A percentile compares a stretch with the other conserved stretches of the same genome.
These are phyloP conservation scores for Amaranthus hypochondriacus DNA, from an alignment of 148 eudicot genomes.

Conservation along the genomic window DNA sequence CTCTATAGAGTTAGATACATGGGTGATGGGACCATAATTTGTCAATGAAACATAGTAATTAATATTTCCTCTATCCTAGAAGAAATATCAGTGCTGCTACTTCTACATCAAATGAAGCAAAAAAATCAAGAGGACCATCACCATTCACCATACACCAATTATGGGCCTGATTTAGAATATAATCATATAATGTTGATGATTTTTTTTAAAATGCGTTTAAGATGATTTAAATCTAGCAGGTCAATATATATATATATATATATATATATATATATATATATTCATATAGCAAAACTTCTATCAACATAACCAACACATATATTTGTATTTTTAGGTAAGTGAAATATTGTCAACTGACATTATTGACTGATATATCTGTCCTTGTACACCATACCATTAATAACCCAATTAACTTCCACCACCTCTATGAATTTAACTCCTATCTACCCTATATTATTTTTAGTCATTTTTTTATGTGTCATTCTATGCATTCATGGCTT, in stretches of 20 bases:
- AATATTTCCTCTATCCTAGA: background rate
- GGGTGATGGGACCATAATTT: background rate
- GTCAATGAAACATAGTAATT: background rate
- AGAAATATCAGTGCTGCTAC: background rate
- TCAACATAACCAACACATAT: too few species aligned
- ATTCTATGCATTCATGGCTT: constrained; percentile 14
- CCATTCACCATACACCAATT: too few species aligned
- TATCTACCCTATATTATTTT: background rate
- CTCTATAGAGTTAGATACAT: background rate
- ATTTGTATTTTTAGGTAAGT: too few species aligned
- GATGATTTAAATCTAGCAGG: too few species aligned
- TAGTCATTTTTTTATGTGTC: background rate
- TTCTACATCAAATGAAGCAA: background rate
- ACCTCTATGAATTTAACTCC: background rate
- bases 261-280: too few species aligned
- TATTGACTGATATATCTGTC: too few species aligned
- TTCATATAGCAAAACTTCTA: too few species aligned
- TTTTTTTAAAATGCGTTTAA: too few species aligned
- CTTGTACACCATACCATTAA: background rate
- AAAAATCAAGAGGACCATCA: background rate
- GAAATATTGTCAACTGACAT: too few species aligned
- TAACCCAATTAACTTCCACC: constrained; percentile 15
- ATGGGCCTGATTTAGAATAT: too few species aligned
- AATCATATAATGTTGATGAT: too few species aligned
- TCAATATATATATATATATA: too few species aligned